Percentiles rank a stretch among this genome's conserved stretches.
Conservation (phyloP, 345 rosid genomes). For the Lumnitzera littorea region DNA sequence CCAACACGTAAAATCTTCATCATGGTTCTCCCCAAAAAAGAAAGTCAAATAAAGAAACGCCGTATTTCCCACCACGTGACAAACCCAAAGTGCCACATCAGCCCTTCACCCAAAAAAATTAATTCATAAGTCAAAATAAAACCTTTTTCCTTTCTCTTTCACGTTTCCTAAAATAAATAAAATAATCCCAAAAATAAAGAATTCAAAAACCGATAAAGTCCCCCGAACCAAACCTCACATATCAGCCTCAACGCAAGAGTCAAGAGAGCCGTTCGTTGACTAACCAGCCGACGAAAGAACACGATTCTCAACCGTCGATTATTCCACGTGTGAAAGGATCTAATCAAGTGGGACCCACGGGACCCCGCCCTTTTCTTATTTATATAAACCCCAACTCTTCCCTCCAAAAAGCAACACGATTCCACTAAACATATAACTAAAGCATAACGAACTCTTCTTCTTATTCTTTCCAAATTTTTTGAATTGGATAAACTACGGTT, state of each 20-base stretch:
- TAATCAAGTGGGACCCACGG: conserved; percentile 17
- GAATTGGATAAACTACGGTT: background rate
- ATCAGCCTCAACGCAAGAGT: background rate
- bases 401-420: background rate
- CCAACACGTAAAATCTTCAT: too few species aligned
- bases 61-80: too few species aligned
- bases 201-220: too few species aligned
- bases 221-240: background rate
- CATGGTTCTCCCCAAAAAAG: too few species aligned
- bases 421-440: too few species aligned
- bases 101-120: too few species aligned
- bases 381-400: conserved; percentile 16
- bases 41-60: too few species aligned
- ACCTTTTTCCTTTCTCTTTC: too few species aligned
- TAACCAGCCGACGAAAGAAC: conserved; percentile 18
- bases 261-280: conserved; percentile 37
- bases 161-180: too few species aligned
- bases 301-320: background rate
- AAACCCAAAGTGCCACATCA: too few species aligned
- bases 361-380: background rate
- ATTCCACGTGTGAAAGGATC: conserved; percentile 27
- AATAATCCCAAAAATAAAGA: too few species aligned
- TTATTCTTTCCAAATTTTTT: background rate
- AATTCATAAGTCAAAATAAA: too few species aligned
- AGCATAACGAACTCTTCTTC: background rate